Evolutionary conservation across 345 rosid genomes (phyloP), one percentile per base, ranked within the genome.

Genomic region (Nephelium lappaceum): DNA sequence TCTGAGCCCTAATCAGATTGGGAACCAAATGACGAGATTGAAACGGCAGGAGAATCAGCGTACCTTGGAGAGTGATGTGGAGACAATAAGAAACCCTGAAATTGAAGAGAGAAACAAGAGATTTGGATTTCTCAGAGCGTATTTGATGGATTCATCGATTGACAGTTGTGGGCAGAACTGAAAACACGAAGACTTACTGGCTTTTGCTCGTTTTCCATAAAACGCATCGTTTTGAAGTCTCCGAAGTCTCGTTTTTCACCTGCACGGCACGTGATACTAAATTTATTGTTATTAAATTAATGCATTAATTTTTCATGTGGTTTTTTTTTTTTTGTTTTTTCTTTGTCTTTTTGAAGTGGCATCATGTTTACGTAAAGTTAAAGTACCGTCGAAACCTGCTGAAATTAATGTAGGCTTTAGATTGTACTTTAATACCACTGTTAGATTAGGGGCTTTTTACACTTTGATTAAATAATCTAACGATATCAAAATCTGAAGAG

Each of bases 121-220:
- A 49, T 75, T 49, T 75, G 71, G 39, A 45, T 45, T 18, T 9
- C 3, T 45, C 69, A 27, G 9, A 7, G 36, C 36, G n/a, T 23
- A 27, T 24, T 31, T 31, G 36, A n/a, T 64, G 70, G 71, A 14
- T 65, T 75, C 49, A 51, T 51, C 71, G 72, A 75, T 21, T 53
- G 70, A 75, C 63, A n/a, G 63, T 75, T 51, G 2, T n/a, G 49
- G 63, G 11, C 15, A 18, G 24, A 74, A 64, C 62, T 19, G 36
- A 6, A 11, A 45, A 21, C 36, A 69, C 57, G 53, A 75, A n/a
- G 64, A 62, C 45, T 11, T 38, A 11, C 36, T 31, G 36, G 36
- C 36, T 1, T 31, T 31, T 36, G 0, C 64, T 55, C 10, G 75
- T 36, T 2, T 57, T 36, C 25, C 65, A 53, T 53, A 53, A 55